Conservation (phyloP, 73 alveolate genomes). For the Tetrahymena borealis region DNA sequence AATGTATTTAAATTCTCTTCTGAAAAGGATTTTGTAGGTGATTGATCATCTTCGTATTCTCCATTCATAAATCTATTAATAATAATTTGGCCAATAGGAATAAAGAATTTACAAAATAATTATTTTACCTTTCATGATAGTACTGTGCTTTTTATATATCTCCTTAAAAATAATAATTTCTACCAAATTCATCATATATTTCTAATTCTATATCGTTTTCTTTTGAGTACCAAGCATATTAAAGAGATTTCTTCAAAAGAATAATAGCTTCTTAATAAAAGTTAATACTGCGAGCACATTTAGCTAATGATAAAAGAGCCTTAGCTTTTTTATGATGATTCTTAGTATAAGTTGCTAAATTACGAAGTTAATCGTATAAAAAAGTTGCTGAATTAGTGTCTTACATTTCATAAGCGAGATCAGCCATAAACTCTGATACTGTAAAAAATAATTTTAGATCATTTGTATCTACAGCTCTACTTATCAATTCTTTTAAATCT, state of each 20-base stretch:
- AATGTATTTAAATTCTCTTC: background rate
- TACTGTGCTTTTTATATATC: background rate
- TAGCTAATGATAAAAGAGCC: background rate
- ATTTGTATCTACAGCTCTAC: background rate
- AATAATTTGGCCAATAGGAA: background rate
- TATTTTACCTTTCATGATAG: background rate
- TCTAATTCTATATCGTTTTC: background rate
- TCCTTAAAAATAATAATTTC: background rate
- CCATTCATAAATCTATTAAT: background rate
- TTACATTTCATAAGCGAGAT: background rate
- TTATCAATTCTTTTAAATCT: background rate
- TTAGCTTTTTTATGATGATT: background rate
- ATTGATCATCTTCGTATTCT: background rate
- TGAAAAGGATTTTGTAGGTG: background rate
- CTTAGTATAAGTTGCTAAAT: background rate
- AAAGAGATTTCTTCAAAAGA: background rate
- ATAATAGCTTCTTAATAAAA: background rate
- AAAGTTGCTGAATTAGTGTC: background rate
- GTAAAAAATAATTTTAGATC: background rate
- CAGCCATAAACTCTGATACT: background rate
- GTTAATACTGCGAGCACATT: background rate
- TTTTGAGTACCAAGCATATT: background rate
- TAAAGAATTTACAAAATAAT: background rate
- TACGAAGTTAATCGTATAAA: background rate
- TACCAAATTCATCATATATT: background rate